Percentiles rank a stretch among this genome's conserved stretches.
Conservation (phyloP, 495 filamentous ascomycete genomes). For the Glonium stellatum region DNA sequence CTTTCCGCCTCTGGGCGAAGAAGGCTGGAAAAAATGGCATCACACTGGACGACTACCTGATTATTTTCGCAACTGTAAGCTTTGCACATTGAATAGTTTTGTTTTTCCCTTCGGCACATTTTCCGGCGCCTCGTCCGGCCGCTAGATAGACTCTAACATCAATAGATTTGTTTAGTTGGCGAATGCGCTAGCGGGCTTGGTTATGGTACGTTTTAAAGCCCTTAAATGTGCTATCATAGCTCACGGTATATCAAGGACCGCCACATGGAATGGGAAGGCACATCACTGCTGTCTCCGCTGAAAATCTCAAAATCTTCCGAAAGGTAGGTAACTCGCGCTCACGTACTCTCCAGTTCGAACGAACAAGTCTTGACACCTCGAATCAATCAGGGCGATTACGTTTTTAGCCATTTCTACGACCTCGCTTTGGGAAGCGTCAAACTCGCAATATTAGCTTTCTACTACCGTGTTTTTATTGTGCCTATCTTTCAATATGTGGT, state of each 20-base stretch:
- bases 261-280: conserved; percentile 26
- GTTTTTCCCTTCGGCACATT: background rate
- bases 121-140: background rate
- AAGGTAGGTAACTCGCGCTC: conserved; percentile 11
- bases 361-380: background rate
- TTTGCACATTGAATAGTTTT: background rate
- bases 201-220: conserved; percentile 13
- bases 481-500: conserved; percentile 20
- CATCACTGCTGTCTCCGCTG: conserved; percentile 12
- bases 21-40: conserved; percentile 22
- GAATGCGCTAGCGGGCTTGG: conserved; percentile 22
- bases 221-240: background rate
- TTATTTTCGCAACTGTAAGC: conserved; percentile 23
- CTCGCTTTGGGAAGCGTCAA: conserved; percentile 24
- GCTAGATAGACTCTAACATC: background rate
- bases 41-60: conserved; percentile 25
- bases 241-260: conserved; percentile 12
- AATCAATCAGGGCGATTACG: conserved; percentile 18
- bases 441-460: conserved; percentile 24
- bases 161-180: conserved; percentile 22
- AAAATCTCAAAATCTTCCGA: conserved; percentile 18
- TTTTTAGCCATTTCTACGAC: conserved; percentile 29
- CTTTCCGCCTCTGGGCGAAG: conserved; percentile 19
- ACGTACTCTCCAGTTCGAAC: background rate
- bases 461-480: conserved; percentile 23